Base-by-base conservation (phyloP, 164 flowering plant genomes). In the Umbellularia californica region DNA sequence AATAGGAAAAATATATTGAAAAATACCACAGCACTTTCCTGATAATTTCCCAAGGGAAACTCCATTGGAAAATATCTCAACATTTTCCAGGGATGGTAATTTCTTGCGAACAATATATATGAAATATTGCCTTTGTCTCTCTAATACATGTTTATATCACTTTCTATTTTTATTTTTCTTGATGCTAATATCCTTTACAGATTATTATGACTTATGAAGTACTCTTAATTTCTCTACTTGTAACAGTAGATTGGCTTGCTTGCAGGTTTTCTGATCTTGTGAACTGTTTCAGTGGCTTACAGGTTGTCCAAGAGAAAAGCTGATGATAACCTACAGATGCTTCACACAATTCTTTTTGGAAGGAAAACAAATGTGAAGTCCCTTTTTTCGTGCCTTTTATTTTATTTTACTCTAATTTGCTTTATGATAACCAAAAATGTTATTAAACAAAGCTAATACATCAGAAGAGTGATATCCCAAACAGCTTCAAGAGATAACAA, bases 251-350 rank as follows among this genome's bases (percentile, higher is more conserved):
- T 12, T 76, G 77, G 33, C 51, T 65, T 77, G 9, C 41, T 70
- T 72, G 58, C 74, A 70, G 69, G 68, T 73, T 70, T 73, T 80
- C 76, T 86, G 67, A 79, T 77, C 20, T 74, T 81, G 65, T 87
- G 22, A 76, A 75, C 72, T 80, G 65, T 88, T 87, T 85, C 93
- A 94, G 98, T 94, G 88, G 94, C 96, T 68, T 92, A 84, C 84
- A 94, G 89, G 86, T 75, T 94, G 81, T 92, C 97, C 65, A 94
- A 89, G 88, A 91, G 88, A 80, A 94, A 94, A 83, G 76, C 92
- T 51, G 98, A 94, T 85, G 98, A 94, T 55, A 92, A 82, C 75
- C 83, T 94, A 76, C 91, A 88, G 76, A n/a, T 82, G 70, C 93
- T 94, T 77, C 97, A 94, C 75, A 72, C 87, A 15, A 81, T 94